Conservation (phyloP, 345 rosid genomes). For the Eucalyptus polybractea region DNA sequence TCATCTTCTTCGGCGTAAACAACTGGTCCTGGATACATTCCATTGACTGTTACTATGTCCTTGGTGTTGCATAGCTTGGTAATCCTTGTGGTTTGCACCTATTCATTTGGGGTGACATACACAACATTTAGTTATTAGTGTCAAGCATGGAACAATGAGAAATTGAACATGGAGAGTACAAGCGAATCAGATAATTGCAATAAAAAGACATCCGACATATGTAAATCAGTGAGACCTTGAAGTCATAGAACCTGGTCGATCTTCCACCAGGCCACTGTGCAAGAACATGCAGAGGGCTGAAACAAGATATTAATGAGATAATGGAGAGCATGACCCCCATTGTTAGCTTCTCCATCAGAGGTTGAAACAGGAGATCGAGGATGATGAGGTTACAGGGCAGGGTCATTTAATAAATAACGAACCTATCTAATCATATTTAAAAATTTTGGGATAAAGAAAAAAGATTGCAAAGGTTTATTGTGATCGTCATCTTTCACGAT, state of each 20-base stretch:
- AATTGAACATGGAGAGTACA: neutral
- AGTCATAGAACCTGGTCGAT: constrained; percentile 62
- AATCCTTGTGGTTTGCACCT: constrained; percentile 51
- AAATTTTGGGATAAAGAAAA: neutral
- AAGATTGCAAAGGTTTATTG: neutral
- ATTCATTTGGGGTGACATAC: neutral
- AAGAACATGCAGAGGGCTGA: constrained; percentile 13
- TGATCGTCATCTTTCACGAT: neutral
- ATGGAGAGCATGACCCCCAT: constrained; percentile 7
- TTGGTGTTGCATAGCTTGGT: constrained; percentile 52
- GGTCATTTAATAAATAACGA: neutral
- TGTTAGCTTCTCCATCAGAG: constrained; percentile 20
- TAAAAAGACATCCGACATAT: neutral
- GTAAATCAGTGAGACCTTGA: constrained; percentile 28
- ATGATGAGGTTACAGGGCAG: neutral
- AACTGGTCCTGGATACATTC: constrained; percentile 66
- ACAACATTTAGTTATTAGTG: neutral
- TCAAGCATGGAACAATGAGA: neutral
- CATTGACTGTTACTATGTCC: constrained; percentile 56
- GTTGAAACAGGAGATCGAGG: neutral
- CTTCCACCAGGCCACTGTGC: constrained; percentile 19
- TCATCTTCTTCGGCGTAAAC: constrained; percentile 74
- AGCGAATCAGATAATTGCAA: neutral
- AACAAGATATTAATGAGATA: constrained; percentile 10
- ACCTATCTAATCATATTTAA: neutral